Percentiles rank a stretch among this genome's conserved stretches.
These are phyloP conservation scores for Santalum album DNA, from an alignment of 164 flowering plant genomes.

Conservation along the genomic window DNA sequence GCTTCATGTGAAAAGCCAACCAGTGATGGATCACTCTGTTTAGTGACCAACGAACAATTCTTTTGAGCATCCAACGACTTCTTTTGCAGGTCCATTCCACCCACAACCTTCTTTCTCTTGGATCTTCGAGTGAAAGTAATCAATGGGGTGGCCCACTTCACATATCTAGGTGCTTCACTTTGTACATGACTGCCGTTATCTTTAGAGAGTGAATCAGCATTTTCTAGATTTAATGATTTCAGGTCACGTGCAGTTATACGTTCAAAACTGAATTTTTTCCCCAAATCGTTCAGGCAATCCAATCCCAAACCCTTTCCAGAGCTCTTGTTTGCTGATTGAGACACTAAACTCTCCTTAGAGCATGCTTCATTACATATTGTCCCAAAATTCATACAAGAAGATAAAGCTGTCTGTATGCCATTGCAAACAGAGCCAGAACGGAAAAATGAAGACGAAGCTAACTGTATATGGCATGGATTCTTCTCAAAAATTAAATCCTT, in stretches of 20 bases:
- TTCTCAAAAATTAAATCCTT: conserved; percentile 7
- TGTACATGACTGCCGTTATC: conserved; percentile 4
- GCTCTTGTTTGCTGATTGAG: conserved; percentile 3
- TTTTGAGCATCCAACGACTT: conserved; percentile 3
- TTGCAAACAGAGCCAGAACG: conserved; percentile 1
- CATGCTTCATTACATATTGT: conserved; percentile 1
- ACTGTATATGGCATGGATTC: conserved; percentile 3
- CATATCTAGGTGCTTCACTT: background rate
- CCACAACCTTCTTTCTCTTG: conserved; percentile 16
- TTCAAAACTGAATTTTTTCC: conserved; percentile 9
- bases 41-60: too few relatives aligned
- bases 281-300: background rate
- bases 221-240: conserved; percentile 4
- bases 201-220: conserved; percentile 10
- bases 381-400: too few relatives aligned
- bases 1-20: too few relatives aligned
- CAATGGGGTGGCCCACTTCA: conserved; percentile 16
- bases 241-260: conserved; percentile 1
- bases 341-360: conserved; percentile 3
- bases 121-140: conserved; percentile 21
- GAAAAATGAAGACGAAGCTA: conserved; percentile 5
- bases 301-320: conserved; percentile 1
- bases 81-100: conserved; percentile 1
- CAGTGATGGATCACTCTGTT: too few relatives aligned
- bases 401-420: background rate